These are phyloP conservation scores for Rhizopogon vesiculosus DNA, from an alignment of 768 basidiomycete species.

Conservation along the genomic window DNA sequence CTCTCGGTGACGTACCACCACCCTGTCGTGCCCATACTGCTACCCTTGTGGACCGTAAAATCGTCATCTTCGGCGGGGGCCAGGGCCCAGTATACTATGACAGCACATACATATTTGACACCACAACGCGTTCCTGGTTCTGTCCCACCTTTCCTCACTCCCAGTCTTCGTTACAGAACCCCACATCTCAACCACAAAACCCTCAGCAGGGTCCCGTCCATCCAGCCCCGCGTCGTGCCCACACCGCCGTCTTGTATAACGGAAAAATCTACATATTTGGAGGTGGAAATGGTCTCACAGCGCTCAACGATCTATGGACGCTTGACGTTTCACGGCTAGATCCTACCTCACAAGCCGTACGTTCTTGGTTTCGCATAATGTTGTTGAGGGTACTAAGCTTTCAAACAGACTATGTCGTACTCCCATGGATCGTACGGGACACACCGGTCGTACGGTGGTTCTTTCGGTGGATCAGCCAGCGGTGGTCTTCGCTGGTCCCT, in stretches of 20 bases:
- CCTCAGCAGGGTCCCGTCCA: constrained; percentile 9
- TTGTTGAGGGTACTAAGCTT: not conserved
- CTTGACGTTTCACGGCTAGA: constrained; percentile 56
- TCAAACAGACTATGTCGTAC: not conserved
- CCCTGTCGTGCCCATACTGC: constrained; percentile 87
- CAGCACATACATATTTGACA: constrained; percentile 79
- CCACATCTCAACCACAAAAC: not conserved
- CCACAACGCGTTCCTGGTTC: constrained; percentile 63
- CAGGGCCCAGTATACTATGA: constrained; percentile 81
- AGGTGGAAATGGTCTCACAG: constrained; percentile 90
- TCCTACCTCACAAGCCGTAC: constrained; percentile 9
- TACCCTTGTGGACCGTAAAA: constrained; percentile 73
- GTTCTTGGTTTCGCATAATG: not conserved
- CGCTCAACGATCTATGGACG: constrained; percentile 88
- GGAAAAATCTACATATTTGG: constrained; percentile 84
- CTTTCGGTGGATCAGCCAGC: not conserved
- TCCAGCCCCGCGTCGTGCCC: constrained; percentile 77
- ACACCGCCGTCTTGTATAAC: constrained; percentile 73
- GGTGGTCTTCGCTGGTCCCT: constrained; percentile 52
- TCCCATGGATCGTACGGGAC: not conserved
- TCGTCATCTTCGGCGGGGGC: constrained; percentile 87
- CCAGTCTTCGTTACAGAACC: not conserved
- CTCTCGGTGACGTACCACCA: constrained; percentile 72
- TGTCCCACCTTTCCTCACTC: constrained; percentile 33
- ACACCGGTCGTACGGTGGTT: constrained; percentile 9